Evolutionary conservation across 345 rosid genomes (phyloP).

Genomic region (Arabis alpina): DNA sequence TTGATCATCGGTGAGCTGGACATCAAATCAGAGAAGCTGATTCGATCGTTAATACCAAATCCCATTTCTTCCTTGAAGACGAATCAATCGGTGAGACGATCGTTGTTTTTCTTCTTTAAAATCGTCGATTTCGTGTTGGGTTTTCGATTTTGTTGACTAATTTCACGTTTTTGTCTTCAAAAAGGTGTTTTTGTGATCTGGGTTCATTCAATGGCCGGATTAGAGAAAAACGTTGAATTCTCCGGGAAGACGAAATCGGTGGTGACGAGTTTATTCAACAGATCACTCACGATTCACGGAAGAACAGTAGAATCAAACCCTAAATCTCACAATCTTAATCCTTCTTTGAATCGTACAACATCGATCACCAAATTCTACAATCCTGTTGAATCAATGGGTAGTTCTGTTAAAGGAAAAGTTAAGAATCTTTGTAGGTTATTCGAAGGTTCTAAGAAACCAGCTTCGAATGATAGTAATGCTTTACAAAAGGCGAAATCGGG

Average conservation of each 20-base stretch:
- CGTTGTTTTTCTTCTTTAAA: not conserved
- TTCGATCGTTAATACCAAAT: not conserved
- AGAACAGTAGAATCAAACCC: conserved; percentile 40
- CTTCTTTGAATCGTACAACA: conserved; percentile 58
- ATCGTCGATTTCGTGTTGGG: not conserved
- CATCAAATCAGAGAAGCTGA: conserved; percentile 22
- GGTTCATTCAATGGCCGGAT: conserved; percentile 51
- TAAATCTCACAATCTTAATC: conserved; percentile 46
- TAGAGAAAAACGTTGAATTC: conserved; percentile 45
- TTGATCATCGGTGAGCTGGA: conserved; percentile 6
- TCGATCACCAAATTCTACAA: conserved; percentile 59
- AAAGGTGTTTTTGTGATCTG: conserved; percentile 35
- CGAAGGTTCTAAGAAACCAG: conserved; percentile 49
- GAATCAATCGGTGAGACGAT: conserved; percentile 33
- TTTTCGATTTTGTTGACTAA: conserved; percentile 4
- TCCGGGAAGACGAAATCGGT: conserved; percentile 42
- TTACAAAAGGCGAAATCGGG: conserved; percentile 32
- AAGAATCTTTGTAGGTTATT: conserved; percentile 66
- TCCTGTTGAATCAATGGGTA: conserved; percentile 52
- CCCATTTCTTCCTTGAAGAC: conserved; percentile 12
- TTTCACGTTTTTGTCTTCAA: not conserved
- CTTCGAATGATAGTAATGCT: not conserved
- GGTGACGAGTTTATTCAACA: conserved; percentile 46
- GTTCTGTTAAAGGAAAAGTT: conserved; percentile 70
- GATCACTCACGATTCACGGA: conserved; percentile 59